Base-by-base conservation (phyloP, 2,329 filamentous ascomycete genomes). In the Talaromyces sp. region DNA sequence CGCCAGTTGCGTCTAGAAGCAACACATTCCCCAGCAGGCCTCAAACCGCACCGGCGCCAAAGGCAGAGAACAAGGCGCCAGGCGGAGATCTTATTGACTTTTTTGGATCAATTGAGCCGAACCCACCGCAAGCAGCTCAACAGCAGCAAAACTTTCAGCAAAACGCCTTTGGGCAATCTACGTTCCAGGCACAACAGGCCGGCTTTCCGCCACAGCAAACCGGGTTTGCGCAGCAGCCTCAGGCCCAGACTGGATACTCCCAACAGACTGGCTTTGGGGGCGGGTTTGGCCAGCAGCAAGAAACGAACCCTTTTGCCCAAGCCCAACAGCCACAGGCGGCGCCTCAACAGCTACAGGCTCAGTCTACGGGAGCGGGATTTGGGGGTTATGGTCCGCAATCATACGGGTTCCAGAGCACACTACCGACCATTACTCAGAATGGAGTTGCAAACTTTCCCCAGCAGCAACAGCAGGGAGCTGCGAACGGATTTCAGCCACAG, bases 91-190 rank as follows among this genome's bases (percentile, higher is more conserved):
- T 96, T 64, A 98, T 96, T 71, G 95, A 93, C 79, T 97, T 96
- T 77, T 96, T 96, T 74, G 93, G 89, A 71, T 93, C 92, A 6
- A 96, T 96, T 69, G 93, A 97, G 71, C 87, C 92, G 71, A 92
- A 93, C 65, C 92, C 68, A 60, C 69, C 73, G 61, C 71, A 79
- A 67, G 63, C 76, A 81, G 69, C 75, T 68, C 65, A 73, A 59
- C 78, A 74, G 65, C 71, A 72, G 63, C 72, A 71, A 63, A 76
- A 76, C 55, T 55, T 54, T n/a, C 49, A 33, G 25, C 60, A 58
- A 52, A 52, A 15, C 25, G 53, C 51, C 33, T 63, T 61, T 54
- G 71, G 71, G 52, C 74, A 70, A 58, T 64, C 58, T 25, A 57
- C 36, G 55, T 64, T 64, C 56, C 76, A 77, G 63, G 67, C 71